Conservation (phyloP, 805 yeast genomes). For the Lipomyces orientalis region DNA sequence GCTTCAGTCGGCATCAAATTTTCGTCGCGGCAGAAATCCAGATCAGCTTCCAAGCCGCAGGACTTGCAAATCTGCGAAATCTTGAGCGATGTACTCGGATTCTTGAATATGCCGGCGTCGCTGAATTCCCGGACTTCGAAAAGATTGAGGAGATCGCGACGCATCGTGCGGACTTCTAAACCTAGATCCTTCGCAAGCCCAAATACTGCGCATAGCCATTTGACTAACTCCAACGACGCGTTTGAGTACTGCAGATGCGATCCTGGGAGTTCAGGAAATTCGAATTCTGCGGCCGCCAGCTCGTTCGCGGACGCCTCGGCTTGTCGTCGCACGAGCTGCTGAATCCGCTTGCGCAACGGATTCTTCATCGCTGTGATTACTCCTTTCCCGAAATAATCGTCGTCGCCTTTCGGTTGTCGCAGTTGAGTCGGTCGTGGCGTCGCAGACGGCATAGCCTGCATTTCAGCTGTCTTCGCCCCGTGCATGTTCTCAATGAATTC, state of each 20-base stretch:
- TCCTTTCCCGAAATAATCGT: constrained; percentile 47
- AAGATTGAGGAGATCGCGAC: constrained; percentile 72
- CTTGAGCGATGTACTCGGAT: constrained; percentile 74
- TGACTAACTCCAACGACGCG: constrained; percentile 82
- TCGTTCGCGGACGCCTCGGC: constrained; percentile 68
- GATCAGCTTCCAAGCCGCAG: constrained; percentile 74
- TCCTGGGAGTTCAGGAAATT: constrained; percentile 80
- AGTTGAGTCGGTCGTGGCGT: constrained; percentile 30
- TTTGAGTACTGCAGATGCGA: constrained; percentile 62
- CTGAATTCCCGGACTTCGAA: constrained; percentile 88
- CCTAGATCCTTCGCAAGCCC: constrained; percentile 66
- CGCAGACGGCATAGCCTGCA: constrained; percentile 33
- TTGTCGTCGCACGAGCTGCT: constrained; percentile 69
- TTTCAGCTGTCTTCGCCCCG: constrained; percentile 54
- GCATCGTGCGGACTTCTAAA: constrained; percentile 73
- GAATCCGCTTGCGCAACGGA: constrained; percentile 62
- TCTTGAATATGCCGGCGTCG: constrained; percentile 68
- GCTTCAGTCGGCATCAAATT: constrained; percentile 43
- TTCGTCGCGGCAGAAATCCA: constrained; percentile 81
- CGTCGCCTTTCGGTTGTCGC: constrained; percentile 11
- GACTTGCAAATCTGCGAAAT: constrained; percentile 77
- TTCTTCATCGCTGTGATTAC: constrained; percentile 32
- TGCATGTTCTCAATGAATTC: constrained; percentile 74
- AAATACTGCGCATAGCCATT: constrained; percentile 73
- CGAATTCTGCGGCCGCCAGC: constrained; percentile 69